These are phyloP conservation scores for Tetracladium marchalianum DNA, from an alignment of 495 filamentous ascomycete species.

Conservation along the genomic window DNA sequence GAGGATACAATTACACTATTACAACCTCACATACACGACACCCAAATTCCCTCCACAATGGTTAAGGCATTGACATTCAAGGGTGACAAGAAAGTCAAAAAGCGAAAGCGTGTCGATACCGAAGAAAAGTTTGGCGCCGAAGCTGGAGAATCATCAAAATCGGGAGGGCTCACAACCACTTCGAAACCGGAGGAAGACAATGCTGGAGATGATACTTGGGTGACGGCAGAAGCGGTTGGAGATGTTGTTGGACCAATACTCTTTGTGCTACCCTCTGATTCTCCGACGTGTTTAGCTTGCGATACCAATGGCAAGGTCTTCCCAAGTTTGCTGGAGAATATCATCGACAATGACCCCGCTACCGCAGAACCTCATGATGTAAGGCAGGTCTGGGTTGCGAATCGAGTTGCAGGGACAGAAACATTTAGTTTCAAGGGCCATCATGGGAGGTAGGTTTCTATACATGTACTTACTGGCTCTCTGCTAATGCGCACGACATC, in stretches of 20 bases:
- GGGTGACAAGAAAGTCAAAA: slow-evolving; percentile 91
- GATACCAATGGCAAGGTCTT: slow-evolving; percentile 83
- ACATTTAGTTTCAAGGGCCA: slow-evolving; percentile 74
- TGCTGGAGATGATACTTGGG: slow-evolving; percentile 70
- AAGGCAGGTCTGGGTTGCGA: slow-evolving; percentile 90
- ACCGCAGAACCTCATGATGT: slow-evolving; percentile 92
- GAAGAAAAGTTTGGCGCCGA: slow-evolving; percentile 25
- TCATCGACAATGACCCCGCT: slow-evolving; percentile 63
- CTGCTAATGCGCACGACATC: slow-evolving; percentile 33
- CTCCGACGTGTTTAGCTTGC: slow-evolving; percentile 64
- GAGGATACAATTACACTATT: too few relatives aligned
- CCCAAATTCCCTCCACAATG: slow-evolving; percentile 28
- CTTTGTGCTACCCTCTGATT: slow-evolving; percentile 61
- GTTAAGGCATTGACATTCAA: slow-evolving; percentile 88
- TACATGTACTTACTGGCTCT: not conserved
- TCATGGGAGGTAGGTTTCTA: slow-evolving; percentile 59
- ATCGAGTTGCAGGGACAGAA: slow-evolving; percentile 72
- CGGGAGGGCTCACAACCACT: slow-evolving; percentile 24
- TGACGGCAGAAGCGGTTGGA: slow-evolving; percentile 61
- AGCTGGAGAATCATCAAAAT: slow-evolving; percentile 27
- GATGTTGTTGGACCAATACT: slow-evolving; percentile 83
- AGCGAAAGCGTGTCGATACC: slow-evolving; percentile 60
- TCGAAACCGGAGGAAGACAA: slow-evolving; percentile 25
- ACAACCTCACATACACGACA: not conserved
- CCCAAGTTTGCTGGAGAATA: slow-evolving; percentile 67